Percentiles rank a stretch among this genome's conserved stretches.
Conservation (phyloP, 1,139 yeast genomes). For the Komagataea norvegica region DNA sequence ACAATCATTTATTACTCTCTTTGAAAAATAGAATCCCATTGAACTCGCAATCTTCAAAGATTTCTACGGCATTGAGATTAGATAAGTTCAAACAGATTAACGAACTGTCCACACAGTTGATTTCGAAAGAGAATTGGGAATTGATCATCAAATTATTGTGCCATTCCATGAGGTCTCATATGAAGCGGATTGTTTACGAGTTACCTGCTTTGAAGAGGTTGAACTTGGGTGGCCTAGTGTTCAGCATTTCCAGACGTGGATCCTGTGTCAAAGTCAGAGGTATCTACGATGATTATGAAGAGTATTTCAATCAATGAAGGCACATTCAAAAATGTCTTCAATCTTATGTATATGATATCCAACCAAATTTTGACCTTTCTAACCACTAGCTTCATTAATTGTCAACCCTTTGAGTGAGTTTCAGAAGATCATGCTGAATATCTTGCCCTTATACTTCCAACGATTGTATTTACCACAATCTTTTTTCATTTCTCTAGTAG, state of each 20-base stretch:
- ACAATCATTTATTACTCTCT: conserved; percentile 23
- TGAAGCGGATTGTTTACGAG: conserved; percentile 7
- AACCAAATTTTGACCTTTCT: too few species aligned
- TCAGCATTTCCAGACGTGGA: conserved; percentile 9
- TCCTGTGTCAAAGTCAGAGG: conserved; percentile 4
- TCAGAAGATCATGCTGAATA: too few species aligned
- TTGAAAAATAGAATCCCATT: conserved; percentile 24
- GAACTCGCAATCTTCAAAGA: conserved; percentile 17
- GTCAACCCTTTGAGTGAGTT: too few species aligned
- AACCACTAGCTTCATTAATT: too few species aligned
- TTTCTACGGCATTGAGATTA: conserved; percentile 16
- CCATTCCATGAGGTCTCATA: conserved; percentile 15
- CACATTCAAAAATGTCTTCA: too few species aligned
- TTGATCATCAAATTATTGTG: conserved; percentile 14
- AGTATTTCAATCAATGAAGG: conserved; percentile 3
- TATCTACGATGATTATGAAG: conserved; percentile 18
- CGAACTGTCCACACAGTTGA: conserved; percentile 12
- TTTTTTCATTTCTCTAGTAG: too few species aligned
- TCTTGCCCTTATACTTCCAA: too few species aligned
- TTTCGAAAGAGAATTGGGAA: conserved; percentile 11
- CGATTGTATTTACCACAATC: too few species aligned
- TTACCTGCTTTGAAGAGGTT: conserved; percentile 14
- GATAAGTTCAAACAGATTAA: conserved; percentile 17
- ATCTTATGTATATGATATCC: too few species aligned
- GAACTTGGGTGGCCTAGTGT: conserved; percentile 21